A percentile compares a stretch with the other conserved stretches of the same genome.
Evolutionary conservation across 2,329 filamentous ascomycete genomes (phyloP).

Genomic region (Penicillium sp.): DNA sequence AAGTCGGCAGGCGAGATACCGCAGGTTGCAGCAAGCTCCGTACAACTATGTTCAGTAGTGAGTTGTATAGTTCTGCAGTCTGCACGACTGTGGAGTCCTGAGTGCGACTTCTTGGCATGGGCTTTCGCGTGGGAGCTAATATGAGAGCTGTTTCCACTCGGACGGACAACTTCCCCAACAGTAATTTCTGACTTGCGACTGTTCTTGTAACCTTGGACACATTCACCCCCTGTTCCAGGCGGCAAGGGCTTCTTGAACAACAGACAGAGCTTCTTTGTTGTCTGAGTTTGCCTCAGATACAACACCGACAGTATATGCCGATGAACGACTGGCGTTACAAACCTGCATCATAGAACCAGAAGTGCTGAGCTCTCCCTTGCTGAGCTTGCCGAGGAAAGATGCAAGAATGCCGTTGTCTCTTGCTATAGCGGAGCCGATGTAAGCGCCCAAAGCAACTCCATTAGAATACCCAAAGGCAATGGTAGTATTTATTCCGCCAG

Average conservation of each 20-base stretch:
- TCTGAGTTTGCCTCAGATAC: background rate
- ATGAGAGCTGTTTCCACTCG: background rate
- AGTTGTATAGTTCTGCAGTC: background rate
- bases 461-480: background rate
- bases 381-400: background rate
- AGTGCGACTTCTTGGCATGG: background rate
- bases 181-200: too few species aligned
- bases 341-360: background rate
- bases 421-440: background rate
- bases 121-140: background rate
- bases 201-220: background rate
- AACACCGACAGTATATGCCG: background rate
- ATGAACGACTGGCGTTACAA: background rate
- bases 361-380: background rate
- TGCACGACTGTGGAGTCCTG: background rate
- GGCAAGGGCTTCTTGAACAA: background rate
- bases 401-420: background rate
- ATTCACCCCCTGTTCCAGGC: background rate
- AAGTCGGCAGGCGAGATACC: conserved; percentile 43
- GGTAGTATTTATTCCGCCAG: background rate
- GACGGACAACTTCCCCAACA: too few species aligned
- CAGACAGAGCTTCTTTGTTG: background rate
- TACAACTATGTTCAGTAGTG: background rate
- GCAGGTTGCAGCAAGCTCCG: conserved; percentile 8
- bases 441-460: background rate